Evolutionary conservation across 169 alveolate genomes (phyloP), one percentile per base, ranked within the genome.

Genomic region (Plasmodium gonderi): DNA sequence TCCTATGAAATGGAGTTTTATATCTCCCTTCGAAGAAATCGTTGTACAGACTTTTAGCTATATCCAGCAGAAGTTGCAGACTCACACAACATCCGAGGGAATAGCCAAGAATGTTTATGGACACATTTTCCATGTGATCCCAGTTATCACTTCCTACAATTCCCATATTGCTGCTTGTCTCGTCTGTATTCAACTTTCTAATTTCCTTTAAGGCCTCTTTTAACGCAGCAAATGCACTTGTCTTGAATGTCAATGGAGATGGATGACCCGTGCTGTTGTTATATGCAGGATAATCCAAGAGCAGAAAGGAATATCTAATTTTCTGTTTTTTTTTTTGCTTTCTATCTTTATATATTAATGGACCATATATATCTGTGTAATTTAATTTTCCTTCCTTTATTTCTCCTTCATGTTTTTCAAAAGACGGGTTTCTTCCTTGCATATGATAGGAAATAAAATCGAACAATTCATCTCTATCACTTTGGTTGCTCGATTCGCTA

Each of bases 361-460:
- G 93, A 1, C 93, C 93, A 65, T 87, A 87, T 40, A 87, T 87
- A 60, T 75, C 79, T 2, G 93, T 87, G 51, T 87, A 87, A 40
- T 87, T 87, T 17, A 87, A 65, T 36, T 74, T 75, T n/a, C 47
- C 87, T 17, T 36, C 79, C 31, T 75, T 87, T 29, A 69, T 36
- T 47, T 69, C 68, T 45, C 36, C 68, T 11, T 45, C 54, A 42
- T 40, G 23, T 26, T 75, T 87, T 87, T 87, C 93, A 87, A 87
- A 87, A 31, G 93, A 87, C 0, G 93, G 93, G 26, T 87, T 87
- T 23, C 93, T 75, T 4, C 93, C 93, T 44, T 87, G 93, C 93
- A 87, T 87, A 42, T 87, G 93, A 31, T 87, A 87, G 20, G 93
- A 74, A 33, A 87, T 74, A 78, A 87, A 87, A 65, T 75, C 79